Evolutionary conservation across 176 grass and related monocot species (phyloP), one percentile per base, ranked within the genome.

Genomic region (Chrysopogon serrulatus): DNA sequence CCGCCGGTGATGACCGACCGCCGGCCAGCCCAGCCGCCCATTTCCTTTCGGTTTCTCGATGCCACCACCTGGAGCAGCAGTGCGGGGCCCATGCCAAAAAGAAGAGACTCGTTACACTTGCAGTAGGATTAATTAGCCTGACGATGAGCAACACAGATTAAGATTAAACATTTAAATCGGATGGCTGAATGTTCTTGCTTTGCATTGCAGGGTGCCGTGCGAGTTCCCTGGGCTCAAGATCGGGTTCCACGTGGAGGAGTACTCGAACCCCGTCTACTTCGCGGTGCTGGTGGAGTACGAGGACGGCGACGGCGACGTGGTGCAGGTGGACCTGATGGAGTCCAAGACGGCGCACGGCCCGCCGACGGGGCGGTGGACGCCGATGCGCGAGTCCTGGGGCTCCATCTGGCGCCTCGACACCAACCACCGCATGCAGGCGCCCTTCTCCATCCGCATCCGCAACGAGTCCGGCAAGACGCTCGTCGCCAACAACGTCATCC

Each of bases 221-320:
- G 61, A 92, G 75, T 95, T 94, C 86, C 92, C 95, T 4, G 95
- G 95, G 5, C 82, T 92, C 0, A 94, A 92, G 85, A 85, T 98
- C 56, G 84, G 90, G 10, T 98, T 98, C 90, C 90, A 89, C 57
- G 95, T 98, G 45, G 86, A 98, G 81, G 77, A 94, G 68, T 81
- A 65, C 62, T 98, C 92, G 8, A 98, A 86, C 88, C 86, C 92
- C 10, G 87, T 92, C 13, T 95, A 94, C 88, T 72, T 95, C 19
- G 90, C 95, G 2, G 34, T 98, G 53, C 68, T 98, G 34, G 89
- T 98, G 16, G 95, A 95, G 88, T 95, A 94, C 84, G 95, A 98
- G 83, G 92, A 92, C 71, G 95, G 90, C 78, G 92, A 98, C 86
- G 95, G 95, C 65, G 95, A 98, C 84, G 88, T 98, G 26, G 89